phyloP scores from a whole-genome alignment of 345 rosid genomes.

The Hevea brasiliensis region DNA sequence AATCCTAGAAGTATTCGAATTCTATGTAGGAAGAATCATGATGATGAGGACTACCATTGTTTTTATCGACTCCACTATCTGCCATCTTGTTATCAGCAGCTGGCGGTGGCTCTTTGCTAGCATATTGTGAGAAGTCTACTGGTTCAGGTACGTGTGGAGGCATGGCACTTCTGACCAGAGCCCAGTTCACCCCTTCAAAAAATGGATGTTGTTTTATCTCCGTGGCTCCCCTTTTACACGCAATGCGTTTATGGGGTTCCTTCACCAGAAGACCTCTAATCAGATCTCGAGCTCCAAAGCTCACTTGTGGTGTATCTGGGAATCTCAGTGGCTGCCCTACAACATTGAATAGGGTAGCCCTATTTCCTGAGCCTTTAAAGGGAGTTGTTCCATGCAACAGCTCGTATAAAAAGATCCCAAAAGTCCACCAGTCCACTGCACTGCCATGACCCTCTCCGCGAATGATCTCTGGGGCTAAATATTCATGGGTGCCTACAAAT shows the following conservation, averaged over 20 bases:
- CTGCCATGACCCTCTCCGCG: conserved; percentile 96
- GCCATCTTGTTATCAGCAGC: conserved; percentile 1
- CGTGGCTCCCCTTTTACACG: conserved; percentile 84
- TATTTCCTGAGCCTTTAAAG: conserved; percentile 82
- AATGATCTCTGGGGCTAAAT: conserved; percentile 82
- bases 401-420: conserved; percentile 83
- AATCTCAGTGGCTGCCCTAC: conserved; percentile 82
- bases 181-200: conserved; percentile 92
- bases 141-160: conserved; percentile 89
- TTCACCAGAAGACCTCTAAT: conserved; percentile 72
- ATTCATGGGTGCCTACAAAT: conserved; percentile 91
- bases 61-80: background rate
- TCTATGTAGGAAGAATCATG: conserved; percentile 22
- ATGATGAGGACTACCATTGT: background rate
- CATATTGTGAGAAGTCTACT: conserved; percentile 58
- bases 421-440: conserved; percentile 98
- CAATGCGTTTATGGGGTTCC: conserved; percentile 80
- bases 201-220: conserved; percentile 90
- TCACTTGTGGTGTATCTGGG: conserved; percentile 70
- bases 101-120: conserved; percentile 47
- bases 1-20: conserved; percentile 25
- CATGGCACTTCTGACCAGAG: conserved; percentile 71
- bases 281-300: conserved; percentile 67
- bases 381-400: conserved; percentile 83
- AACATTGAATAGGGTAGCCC: conserved; percentile 78